A percentile compares a stretch with the other conserved stretches of the same genome.
These are phyloP conservation scores for Cladosporium austrohemisphaericum DNA, from an alignment of 2,329 filamentous ascomycete genomes.

Conservation along the genomic window DNA sequence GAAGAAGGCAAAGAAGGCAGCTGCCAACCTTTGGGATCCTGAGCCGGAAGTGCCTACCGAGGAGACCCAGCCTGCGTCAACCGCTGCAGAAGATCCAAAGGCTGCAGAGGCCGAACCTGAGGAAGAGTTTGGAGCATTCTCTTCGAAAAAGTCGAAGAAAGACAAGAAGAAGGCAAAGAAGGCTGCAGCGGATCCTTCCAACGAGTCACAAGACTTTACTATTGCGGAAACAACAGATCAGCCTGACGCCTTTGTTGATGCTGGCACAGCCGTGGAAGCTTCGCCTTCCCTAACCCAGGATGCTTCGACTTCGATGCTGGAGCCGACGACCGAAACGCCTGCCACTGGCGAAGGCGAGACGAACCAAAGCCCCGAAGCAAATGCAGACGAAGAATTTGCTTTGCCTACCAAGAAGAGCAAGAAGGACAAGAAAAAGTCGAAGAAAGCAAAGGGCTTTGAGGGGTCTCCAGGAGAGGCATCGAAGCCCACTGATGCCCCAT, in stretches of 20 bases:
- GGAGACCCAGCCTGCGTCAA: neutral
- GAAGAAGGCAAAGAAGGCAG: constrained; percentile 34
- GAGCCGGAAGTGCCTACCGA: neutral
- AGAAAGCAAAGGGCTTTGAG: constrained; percentile 14
- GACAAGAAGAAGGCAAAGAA: constrained; percentile 39
- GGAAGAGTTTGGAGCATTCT: constrained; percentile 16
- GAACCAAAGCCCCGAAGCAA: too few species aligned
- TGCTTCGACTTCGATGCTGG: too few species aligned
- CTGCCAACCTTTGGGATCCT: constrained; percentile 1
- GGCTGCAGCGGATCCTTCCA: neutral
- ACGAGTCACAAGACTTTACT: neutral
- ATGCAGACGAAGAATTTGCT: neutral
- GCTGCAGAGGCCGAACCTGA: neutral
- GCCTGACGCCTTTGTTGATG: neutral
- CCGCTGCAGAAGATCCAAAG: neutral
- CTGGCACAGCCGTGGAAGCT: too few species aligned
- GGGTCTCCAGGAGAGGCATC: too few species aligned
- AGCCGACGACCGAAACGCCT: too few species aligned
- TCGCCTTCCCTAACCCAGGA: too few species aligned
- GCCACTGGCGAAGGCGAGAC: too few species aligned
- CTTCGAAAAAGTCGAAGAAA: constrained; percentile 36
- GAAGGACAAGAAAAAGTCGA: constrained; percentile 42
- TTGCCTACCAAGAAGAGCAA: constrained; percentile 23
- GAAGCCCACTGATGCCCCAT: too few species aligned
- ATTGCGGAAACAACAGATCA: neutral